phyloP scores from a whole-genome alignment of 2,329 filamentous ascomycete species.

The Colletotrichum sp. region DNA sequence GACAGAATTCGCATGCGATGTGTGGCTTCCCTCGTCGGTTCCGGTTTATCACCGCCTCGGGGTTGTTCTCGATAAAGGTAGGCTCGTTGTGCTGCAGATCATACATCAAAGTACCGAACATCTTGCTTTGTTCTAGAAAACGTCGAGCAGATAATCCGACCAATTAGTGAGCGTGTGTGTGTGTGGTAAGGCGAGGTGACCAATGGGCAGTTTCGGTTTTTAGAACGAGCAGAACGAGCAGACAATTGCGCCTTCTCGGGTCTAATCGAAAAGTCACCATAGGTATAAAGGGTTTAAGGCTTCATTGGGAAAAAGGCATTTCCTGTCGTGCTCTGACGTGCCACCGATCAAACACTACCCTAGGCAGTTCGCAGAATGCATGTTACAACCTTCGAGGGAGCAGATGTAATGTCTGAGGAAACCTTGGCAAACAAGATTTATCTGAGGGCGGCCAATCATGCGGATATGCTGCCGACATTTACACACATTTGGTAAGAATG shows the following conservation, averaged over 20 bases:
- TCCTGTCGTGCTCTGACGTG: background rate
- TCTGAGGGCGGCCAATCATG: background rate
- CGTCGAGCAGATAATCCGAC: background rate
- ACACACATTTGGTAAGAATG: background rate
- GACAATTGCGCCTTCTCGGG: background rate
- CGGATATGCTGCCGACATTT: background rate
- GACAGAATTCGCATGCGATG: background rate
- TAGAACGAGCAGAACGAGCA: background rate
- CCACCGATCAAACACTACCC: background rate
- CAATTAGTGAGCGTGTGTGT: background rate
- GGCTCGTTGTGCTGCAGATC: slow-evolving; percentile 1
- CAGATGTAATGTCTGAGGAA: background rate
- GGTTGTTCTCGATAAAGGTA: background rate
- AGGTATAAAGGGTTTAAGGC: background rate
- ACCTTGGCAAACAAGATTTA: background rate
- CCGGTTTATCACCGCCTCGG: background rate
- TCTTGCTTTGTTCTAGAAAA: background rate
- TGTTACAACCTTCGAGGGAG: background rate
- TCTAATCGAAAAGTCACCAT: background rate
- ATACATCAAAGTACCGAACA: slow-evolving; percentile 15
- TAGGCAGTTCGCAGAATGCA: background rate
- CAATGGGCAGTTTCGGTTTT: background rate
- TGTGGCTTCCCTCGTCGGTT: background rate
- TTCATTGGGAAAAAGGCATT: background rate
- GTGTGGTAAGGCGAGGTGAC: background rate